A percentile compares a stretch with the other conserved stretches of the same genome.
phyloP scores from a whole-genome alignment of 495 filamentous ascomycete genomes.

The Penicillium antarcticum region DNA sequence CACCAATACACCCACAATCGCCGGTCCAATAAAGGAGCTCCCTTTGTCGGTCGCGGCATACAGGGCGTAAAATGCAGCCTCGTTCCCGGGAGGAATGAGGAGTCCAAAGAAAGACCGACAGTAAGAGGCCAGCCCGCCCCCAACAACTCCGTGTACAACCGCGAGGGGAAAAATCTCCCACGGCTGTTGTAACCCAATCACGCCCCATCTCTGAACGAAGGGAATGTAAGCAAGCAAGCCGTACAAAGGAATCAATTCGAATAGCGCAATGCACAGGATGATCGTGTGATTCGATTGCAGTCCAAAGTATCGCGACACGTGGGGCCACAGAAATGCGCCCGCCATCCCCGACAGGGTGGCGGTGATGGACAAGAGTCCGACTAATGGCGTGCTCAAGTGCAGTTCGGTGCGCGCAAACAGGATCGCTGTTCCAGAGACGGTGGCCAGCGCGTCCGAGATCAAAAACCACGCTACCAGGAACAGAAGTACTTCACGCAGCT shows the following conservation, averaged over 20 bases:
- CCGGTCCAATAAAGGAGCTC: slow-evolving; percentile 81
- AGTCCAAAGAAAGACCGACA: slow-evolving; percentile 83
- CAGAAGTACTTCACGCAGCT: slow-evolving; percentile 72
- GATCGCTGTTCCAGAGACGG: slow-evolving; percentile 86
- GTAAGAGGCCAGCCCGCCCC: slow-evolving; percentile 79
- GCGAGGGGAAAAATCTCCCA: slow-evolving; percentile 93
- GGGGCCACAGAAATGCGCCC: slow-evolving; percentile 81
- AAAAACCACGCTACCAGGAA: slow-evolving; percentile 90
- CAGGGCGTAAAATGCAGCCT: slow-evolving; percentile 89
- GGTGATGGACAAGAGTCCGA: slow-evolving; percentile 82
- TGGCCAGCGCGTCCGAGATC: slow-evolving; percentile 83
- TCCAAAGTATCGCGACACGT: slow-evolving; percentile 57
- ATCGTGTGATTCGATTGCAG: slow-evolving; percentile 76
- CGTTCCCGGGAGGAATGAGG: slow-evolving; percentile 82
- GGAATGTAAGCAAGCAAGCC: slow-evolving; percentile 82
- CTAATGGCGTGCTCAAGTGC: slow-evolving; percentile 67
- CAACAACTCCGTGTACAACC: slow-evolving; percentile 78
- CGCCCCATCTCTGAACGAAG: slow-evolving; percentile 65
- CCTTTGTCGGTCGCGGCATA: slow-evolving; percentile 95
- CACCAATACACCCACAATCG: slow-evolving; percentile 80
- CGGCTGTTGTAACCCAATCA: slow-evolving; percentile 75
- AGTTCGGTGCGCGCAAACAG: slow-evolving; percentile 87
- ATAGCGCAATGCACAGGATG: slow-evolving; percentile 73
- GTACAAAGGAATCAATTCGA: slow-evolving; percentile 84
- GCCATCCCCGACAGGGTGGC: slow-evolving; percentile 72